Evolutionary conservation across 257 asterid genomes (phyloP), one percentile per base, ranked within the genome.

Genomic region (Rhazya stricta): DNA sequence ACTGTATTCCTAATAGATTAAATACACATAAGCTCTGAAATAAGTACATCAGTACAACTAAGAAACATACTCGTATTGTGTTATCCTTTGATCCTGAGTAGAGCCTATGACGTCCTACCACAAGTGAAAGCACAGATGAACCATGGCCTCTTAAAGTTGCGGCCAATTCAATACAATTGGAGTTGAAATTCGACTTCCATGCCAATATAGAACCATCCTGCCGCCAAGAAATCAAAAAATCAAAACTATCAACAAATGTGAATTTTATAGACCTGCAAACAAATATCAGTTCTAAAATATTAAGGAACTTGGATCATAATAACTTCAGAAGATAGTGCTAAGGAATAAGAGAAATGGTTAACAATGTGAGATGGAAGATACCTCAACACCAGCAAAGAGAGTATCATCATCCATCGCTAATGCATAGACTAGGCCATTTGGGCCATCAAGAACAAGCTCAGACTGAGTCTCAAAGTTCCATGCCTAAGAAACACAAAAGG

Each of bases 181-280:
- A 56, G n/a, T n/a, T n/a, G 72, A 88, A 4, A 72, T 67, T 19
- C 61, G 70, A 83, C 67, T 76, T 85, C 91, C 94, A 88, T 15
- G 85, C 88, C 50, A 84, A 71, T 62, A 90, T 85, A 57, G 79
- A 36, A 3, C 91, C 90, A 74, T 84, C 86, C 91, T 89, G 85
- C n/a, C 69, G 30, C 54, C 57, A 74, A 8, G 1, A n/a, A 74
- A 21, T 34, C 39, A 29, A 63, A 30, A 5, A 29, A 67, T n/a
- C n/a, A n/a, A n/a, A n/a, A n/a, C n/a, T n/a, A n/a, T n/a, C n/a
- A n/a, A n/a, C n/a, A n/a, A n/a, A n/a, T n/a, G n/a, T n/a, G n/a
- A n/a, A n/a, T n/a, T n/a, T n/a, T n/a, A n/a, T n/a, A n/a, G n/a
- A n/a, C n/a, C n/a, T n/a, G n/a, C n/a, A 54, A n/a, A 58, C 23